Conservation (phyloP, 2,329 filamentous ascomycete genomes). For the Tolypocladium capitatum region DNA sequence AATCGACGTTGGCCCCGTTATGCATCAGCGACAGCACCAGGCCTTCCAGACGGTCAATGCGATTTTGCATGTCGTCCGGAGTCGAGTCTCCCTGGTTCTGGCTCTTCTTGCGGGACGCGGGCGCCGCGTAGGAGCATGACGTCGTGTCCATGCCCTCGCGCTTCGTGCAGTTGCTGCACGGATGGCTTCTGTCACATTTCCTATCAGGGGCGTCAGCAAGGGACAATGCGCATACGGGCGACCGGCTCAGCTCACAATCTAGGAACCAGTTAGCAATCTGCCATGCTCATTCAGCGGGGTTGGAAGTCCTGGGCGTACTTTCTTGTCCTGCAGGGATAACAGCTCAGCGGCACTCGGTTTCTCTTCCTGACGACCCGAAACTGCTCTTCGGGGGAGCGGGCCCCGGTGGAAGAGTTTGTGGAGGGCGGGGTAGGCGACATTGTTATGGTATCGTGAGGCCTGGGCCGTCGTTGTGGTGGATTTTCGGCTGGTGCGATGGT, state of each 20-base stretch:
- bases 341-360: slow-evolving; percentile 84
- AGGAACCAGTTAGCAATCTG: slow-evolving; percentile 10
- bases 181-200: slow-evolving; percentile 86
- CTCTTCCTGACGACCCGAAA: slow-evolving; percentile 83
- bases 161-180: slow-evolving; percentile 91
- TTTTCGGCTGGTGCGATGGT: not conserved
- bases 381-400: slow-evolving; percentile 71
- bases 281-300: not conserved
- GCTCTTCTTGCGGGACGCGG: slow-evolving; percentile 58
- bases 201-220: slow-evolving; percentile 23
- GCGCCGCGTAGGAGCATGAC: slow-evolving; percentile 75
- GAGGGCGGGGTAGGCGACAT: slow-evolving; percentile 72
- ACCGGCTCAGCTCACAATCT: slow-evolving; percentile 22
- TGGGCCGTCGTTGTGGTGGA: not conserved
- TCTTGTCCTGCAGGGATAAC: slow-evolving; percentile 77
- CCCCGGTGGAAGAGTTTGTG: slow-evolving; percentile 61
- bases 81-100: slow-evolving; percentile 45
- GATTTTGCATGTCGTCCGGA: slow-evolving; percentile 96
- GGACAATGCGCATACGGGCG: not conserved
- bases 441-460: slow-evolving; percentile 6
- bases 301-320: slow-evolving; percentile 44
- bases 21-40: slow-evolving; percentile 91
- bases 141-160: slow-evolving; percentile 68
- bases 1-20: slow-evolving; percentile 49
- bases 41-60: slow-evolving; percentile 88